These are phyloP conservation scores for Zostera marina DNA, from an alignment of 116 monocot genomes.

Conservation along the genomic window DNA sequence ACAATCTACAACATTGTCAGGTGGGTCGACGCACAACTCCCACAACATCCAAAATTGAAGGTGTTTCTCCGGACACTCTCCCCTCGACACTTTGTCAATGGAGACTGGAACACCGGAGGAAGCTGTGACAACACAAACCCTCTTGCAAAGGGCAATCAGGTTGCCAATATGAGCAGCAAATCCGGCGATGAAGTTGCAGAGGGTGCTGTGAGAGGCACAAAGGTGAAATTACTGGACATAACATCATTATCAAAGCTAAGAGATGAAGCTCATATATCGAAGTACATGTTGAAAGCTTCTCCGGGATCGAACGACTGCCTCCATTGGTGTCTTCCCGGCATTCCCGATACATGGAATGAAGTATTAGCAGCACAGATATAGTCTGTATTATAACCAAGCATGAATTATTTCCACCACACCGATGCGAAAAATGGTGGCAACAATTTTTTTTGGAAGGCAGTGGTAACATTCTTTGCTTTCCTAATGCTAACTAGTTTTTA, in stretches of 20 bases:
- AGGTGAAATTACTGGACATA: conserved; percentile 42
- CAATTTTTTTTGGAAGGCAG: no score
- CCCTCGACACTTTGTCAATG: conserved; percentile 56
- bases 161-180: conserved; percentile 11
- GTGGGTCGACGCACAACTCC: conserved; percentile 41
- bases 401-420: not conserved
- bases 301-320: conserved; percentile 43
- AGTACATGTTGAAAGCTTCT: conserved; percentile 23
- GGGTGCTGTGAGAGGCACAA: conserved; percentile 32
- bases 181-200: conserved; percentile 28
- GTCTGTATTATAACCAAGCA: not conserved
- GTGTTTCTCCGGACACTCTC: conserved; percentile 48
- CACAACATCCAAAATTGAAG: conserved; percentile 22
- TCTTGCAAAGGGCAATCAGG: conserved; percentile 23
- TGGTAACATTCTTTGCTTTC: no score
- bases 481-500: no score
- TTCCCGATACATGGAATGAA: conserved; percentile 76
- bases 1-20: conserved; percentile 33
- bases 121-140: conserved; percentile 34
- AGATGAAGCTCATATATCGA: conserved; percentile 58
- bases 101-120: conserved; percentile 72
- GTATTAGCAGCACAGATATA: conserved; percentile 47
- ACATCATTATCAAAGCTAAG: conserved; percentile 47
- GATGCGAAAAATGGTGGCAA: no score
- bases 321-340: conserved; percentile 64